Conservation (phyloP, 225 moss, liverwort and hornwort genomes). For the Physcomitrium patens region DNA sequence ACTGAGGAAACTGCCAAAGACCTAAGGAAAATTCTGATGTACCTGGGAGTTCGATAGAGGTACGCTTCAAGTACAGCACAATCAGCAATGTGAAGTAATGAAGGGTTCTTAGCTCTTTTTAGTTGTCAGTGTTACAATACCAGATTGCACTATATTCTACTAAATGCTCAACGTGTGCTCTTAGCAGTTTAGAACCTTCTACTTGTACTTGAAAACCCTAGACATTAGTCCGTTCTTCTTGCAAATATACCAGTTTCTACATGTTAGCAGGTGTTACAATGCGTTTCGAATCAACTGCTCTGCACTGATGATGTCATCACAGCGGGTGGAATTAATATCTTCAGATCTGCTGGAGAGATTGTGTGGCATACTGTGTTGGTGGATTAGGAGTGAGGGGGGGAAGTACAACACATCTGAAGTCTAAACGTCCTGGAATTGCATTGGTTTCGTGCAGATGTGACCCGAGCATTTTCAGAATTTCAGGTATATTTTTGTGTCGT, state of each 20-base stretch:
- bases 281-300: slow-evolving; percentile 64
- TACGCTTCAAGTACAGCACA: slow-evolving; percentile 5
- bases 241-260: background rate
- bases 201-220: background rate
- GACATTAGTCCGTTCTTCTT: background rate
- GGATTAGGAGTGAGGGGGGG: background rate
- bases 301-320: slow-evolving; percentile 83
- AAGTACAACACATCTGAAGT: background rate
- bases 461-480: no score
- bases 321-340: slow-evolving; percentile 23
- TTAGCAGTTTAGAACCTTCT: no score
- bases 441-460: no score
- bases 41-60: slow-evolving; percentile 89
- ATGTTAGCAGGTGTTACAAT: slow-evolving; percentile 60
- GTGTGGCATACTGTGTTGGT: background rate
- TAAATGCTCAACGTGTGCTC: no score
- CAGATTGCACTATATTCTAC: background rate
- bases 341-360: no score
- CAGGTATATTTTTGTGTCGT: no score
- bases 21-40: slow-evolving; percentile 85
- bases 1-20: slow-evolving; percentile 62
- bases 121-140: background rate
- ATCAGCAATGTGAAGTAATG: background rate
- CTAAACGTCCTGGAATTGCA: no score
- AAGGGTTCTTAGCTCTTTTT: background rate